phyloP scores from a whole-genome alignment of 2,329 filamentous ascomycete genomes.

The Gyromitra esculenta region DNA sequence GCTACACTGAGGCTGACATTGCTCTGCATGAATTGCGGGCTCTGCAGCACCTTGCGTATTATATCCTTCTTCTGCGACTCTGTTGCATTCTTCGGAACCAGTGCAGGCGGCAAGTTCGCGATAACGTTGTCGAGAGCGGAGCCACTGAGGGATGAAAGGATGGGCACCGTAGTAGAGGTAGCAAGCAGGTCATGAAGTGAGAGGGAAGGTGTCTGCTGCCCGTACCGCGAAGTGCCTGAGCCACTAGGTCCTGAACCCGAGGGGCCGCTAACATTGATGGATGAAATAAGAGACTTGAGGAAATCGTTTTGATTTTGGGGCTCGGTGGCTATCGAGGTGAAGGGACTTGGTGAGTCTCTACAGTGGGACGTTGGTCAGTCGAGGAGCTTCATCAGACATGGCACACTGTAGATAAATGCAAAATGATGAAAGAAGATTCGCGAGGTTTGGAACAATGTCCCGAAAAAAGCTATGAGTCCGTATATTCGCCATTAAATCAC shows the following conservation, averaged over 20 bases:
- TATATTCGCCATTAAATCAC: constrained; percentile 54
- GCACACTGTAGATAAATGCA: not conserved
- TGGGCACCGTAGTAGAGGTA: constrained; percentile 78
- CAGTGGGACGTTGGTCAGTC: constrained; percentile 33
- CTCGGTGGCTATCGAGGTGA: constrained; percentile 24
- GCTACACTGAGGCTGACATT: constrained; percentile 85
- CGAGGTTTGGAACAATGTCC: not conserved
- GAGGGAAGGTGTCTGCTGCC: constrained; percentile 42
- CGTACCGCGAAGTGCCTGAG: constrained; percentile 13
- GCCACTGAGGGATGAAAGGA: constrained; percentile 69
- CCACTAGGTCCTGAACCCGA: not conserved
- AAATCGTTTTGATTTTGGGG: constrained; percentile 66
- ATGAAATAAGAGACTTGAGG: constrained; percentile 73
- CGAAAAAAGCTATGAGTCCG: constrained; percentile 17
- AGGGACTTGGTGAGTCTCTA: constrained; percentile 41
- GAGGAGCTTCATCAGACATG: constrained; percentile 28
- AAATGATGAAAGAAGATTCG: constrained; percentile 11
- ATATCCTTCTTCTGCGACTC: constrained; percentile 83
- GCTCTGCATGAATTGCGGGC: constrained; percentile 90
- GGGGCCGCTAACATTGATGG: constrained; percentile 55
- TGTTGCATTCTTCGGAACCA: constrained; percentile 78
- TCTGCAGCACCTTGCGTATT: constrained; percentile 81
- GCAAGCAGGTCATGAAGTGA: constrained; percentile 84
- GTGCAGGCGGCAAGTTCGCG: constrained; percentile 77
- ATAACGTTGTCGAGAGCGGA: constrained; percentile 78